Base-by-base conservation (phyloP, 1,139 yeast genomes). In the Torulaspora pretoriensis region DNA sequence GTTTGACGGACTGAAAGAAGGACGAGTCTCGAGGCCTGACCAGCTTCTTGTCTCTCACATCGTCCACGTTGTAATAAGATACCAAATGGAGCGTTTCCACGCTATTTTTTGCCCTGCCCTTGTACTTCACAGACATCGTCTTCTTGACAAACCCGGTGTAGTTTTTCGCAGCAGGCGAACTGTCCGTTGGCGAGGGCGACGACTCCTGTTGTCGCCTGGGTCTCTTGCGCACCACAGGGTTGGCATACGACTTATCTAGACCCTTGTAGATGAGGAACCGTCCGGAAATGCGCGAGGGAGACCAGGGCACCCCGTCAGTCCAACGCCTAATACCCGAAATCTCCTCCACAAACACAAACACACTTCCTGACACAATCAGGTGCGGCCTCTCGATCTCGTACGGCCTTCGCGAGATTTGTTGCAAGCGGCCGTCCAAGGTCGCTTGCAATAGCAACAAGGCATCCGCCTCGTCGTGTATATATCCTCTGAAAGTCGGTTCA, bases 271-370 rank as follows among this genome's bases (percentile, higher is more conserved):
- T 83, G 33, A 89, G 69, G 55, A 89, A 89, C 47, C 94, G 72
- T 3, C 95, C 95, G 34, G 87, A 71, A 25, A 89, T 87, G 42
- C 97, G 70, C 2, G 94, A 83, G 0, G 97, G 96, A 1, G 90
- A 81, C 97, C 97, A 89, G 9, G 90, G 75, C 16, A 86, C 78
- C 12, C 97, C 96, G 61, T 89, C 97, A 0, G 97, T 89, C 97
- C 97, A 89, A 45, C 97, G 71, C 63, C 85, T 85, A 50, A 89
- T 88, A 1, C 94, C 92, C 0, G 92, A 81, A 16, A 76, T 73
- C 53, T 84, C 88, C 63, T 89, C 96, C 42, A 85, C 78, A 60
- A 88, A 89, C 2, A 89, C 88, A 65, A 88, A 89, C 0, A 88
- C 82, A 55, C 82, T 80, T 0, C 97, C 97, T 9, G 89, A 81